A percentile compares a stretch with the other conserved stretches of the same genome.
phyloP scores from a whole-genome alignment of 305 asterid species.

The Plantago coronopus region DNA sequence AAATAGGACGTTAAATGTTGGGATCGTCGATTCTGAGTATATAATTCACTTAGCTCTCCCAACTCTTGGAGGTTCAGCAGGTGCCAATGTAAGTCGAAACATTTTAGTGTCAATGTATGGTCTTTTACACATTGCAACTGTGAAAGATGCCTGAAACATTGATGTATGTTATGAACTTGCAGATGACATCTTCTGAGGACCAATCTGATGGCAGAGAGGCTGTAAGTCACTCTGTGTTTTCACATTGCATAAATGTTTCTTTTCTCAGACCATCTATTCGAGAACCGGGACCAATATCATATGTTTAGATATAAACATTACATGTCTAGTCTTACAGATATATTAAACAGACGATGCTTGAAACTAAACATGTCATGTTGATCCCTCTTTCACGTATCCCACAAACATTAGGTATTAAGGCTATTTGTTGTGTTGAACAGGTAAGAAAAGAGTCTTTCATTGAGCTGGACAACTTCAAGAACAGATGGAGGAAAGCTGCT shows the following conservation, averaged over 20 bases:
- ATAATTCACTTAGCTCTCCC: constrained; percentile 64
- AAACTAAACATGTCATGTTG: too few species aligned
- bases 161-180: constrained; percentile 10
- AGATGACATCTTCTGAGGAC: constrained; percentile 30
- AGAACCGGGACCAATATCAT: too few species aligned
- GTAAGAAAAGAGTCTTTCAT: constrained; percentile 43
- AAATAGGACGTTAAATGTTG: constrained; percentile 51
- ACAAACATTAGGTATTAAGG: too few species aligned
- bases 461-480: constrained; percentile 56
- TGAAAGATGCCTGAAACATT: constrained; percentile 13
- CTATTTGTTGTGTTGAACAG: constrained; percentile 26
- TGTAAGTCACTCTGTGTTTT: constrained; percentile 33
- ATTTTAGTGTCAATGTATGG: too few species aligned
- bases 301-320: too few species aligned
- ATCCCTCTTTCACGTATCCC: too few species aligned
- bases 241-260: not conserved
- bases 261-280: too few species aligned
- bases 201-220: constrained; percentile 47
- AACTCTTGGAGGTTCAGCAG: constrained; percentile 62
- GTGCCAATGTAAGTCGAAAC: constrained; percentile 34
- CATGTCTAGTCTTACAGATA: too few species aligned
- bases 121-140: too few species aligned
- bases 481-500: constrained; percentile 64
- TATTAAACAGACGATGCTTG: too few species aligned
- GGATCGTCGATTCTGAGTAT: constrained; percentile 71